Evolutionary conservation across 257 asterid species (phyloP), one percentile per base, ranked within the genome.

Genomic region (Marsdenia floribunda): DNA sequence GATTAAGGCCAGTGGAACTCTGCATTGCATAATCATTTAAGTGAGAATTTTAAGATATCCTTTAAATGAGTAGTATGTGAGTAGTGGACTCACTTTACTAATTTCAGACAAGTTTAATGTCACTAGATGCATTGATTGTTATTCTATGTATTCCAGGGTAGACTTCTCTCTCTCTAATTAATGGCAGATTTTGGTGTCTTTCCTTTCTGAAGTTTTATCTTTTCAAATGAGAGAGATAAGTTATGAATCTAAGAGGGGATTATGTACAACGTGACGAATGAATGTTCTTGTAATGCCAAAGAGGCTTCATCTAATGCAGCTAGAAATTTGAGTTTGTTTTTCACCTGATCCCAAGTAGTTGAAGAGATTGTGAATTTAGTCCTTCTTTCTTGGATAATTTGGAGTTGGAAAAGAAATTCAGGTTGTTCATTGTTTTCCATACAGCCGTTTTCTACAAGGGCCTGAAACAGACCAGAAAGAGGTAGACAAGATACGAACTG

Each of bases 371-470:
- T 57, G 52, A 26, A 37, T 35, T 54, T 13, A 18, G 22, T 16
- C 6, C 73, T 53, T 58, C 52, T 40, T 71, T 50, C 11, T 50
- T 68, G 59, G 68, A 59, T 65, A 58, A 44, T 76, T 19, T 60
- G 66, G 81, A 73, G 52, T 35, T 79, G 15, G 67, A 68, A 68
- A 73, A 76, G 83, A 76, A 70, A 75, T 57, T 70, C 80, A 79
- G n/a, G 79, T 63, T 74, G 59, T 71, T 46, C 65, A 53, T 77
- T 15, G 72, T 73, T 87, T 85, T 84, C 77, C 79, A 82, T 86
- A 83, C 88, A 95, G 99, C 84, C 99, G 99, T 60, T 95, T 95
- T 87, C 80, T 95, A 78, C 99, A 95, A 88, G 99, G 99, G 59
- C 88, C 90, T 6, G 98, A 88, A 16, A 95, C 99, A 26, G 98